Evolutionary conservation across 1,284 basidiomycete genomes (phyloP).

Genomic region (Tilletia walkeri): DNA sequence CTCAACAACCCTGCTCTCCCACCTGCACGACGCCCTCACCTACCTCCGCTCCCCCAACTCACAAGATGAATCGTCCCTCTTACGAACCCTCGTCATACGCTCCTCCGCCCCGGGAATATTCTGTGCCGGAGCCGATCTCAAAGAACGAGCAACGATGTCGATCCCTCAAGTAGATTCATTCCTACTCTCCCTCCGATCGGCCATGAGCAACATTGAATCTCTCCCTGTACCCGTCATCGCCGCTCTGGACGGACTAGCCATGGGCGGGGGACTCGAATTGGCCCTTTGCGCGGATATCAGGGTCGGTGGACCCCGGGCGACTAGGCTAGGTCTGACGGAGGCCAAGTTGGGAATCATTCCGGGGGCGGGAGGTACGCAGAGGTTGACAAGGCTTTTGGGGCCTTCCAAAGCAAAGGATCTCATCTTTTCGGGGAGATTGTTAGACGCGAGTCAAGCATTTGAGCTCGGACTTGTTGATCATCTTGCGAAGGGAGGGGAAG

Average conservation of each 20-base stretch:
- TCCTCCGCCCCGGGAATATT: constrained; percentile 71
- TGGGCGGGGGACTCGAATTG: constrained; percentile 86
- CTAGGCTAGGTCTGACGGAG: constrained; percentile 79
- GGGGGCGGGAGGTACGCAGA: constrained; percentile 69
- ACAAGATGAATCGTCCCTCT: background rate
- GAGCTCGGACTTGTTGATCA: constrained; percentile 78
- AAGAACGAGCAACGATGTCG: constrained; percentile 73
- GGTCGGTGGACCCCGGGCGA: constrained; percentile 68
- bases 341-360: constrained; percentile 86
- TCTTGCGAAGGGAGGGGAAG: constrained; percentile 57
- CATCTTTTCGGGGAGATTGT: constrained; percentile 72
- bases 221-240: constrained; percentile 85
- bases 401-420: constrained; percentile 80
- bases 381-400: constrained; percentile 77
- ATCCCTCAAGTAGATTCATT: constrained; percentile 69
- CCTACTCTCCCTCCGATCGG: constrained; percentile 71
- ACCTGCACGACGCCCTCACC: constrained; percentile 65
- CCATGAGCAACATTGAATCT: constrained; percentile 72
- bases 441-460: constrained; percentile 70
- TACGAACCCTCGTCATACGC: constrained; percentile 72
- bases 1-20: constrained; percentile 68
- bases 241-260: constrained; percentile 85
- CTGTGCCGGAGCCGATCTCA: constrained; percentile 88
- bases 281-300: constrained; percentile 82
- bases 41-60: background rate